phyloP scores from a whole-genome alignment of 768 basidiomycete species.

The Dioszegia aurantiaca region DNA sequence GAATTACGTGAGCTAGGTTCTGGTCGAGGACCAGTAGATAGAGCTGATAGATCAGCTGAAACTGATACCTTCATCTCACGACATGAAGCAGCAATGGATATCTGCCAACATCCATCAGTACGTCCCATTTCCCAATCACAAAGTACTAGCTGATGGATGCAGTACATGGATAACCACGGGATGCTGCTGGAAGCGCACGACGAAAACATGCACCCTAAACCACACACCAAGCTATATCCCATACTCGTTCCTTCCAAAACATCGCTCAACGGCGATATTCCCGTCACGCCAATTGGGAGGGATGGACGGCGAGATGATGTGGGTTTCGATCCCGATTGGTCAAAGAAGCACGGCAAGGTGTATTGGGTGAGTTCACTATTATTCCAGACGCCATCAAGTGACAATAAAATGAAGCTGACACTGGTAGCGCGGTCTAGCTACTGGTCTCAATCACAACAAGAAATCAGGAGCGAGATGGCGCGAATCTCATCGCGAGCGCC shows the following conservation, averaged over 20 bases:
- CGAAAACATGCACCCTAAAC: slow-evolving; percentile 47
- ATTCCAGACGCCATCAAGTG: too few relatives aligned
- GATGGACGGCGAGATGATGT: slow-evolving; percentile 50
- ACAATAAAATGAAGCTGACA: too few relatives aligned
- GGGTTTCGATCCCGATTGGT: slow-evolving; percentile 51
- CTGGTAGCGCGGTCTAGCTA: slow-evolving; percentile 48
- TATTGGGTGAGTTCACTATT: slow-evolving; percentile 47
- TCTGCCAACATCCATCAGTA: slow-evolving; percentile 51
- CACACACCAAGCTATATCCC: slow-evolving; percentile 51
- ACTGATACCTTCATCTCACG: slow-evolving; percentile 50
- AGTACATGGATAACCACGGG: slow-evolving; percentile 51
- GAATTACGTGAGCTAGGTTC: slow-evolving; percentile 37
- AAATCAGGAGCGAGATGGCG: slow-evolving; percentile 43
- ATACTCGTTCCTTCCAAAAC: slow-evolving; percentile 52
- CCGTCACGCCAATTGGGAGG: slow-evolving; percentile 51
- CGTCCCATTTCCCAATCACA: neutral
- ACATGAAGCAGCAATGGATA: slow-evolving; percentile 50
- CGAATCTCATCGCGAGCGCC: slow-evolving; percentile 49
- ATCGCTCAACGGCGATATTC: slow-evolving; percentile 51
- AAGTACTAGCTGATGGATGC: neutral
- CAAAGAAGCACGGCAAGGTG: slow-evolving; percentile 48
- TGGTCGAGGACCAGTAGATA: neutral
- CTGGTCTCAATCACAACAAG: slow-evolving; percentile 49
- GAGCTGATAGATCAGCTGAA: slow-evolving; percentile 24
- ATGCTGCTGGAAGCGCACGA: slow-evolving; percentile 49